Conservation (phyloP, 2,329 filamentous ascomycete species). For the Lachnellula occidentalis region DNA sequence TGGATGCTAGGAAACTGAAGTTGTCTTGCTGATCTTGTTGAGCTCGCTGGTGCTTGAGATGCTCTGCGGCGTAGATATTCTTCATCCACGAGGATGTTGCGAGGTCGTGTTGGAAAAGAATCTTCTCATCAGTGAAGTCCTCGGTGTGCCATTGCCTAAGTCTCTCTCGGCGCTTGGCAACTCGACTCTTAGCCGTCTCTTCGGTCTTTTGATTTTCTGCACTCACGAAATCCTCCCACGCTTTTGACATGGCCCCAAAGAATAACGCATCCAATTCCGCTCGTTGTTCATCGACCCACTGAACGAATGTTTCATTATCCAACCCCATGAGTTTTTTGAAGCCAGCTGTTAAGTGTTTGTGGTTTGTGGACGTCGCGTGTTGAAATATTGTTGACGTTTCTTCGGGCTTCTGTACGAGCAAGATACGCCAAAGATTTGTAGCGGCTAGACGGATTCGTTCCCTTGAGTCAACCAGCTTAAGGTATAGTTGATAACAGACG, state of each 20-base stretch:
- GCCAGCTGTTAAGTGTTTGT: constrained; percentile 64
- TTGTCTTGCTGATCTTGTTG: constrained; percentile 94
- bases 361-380: constrained; percentile 64
- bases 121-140: constrained; percentile 61
- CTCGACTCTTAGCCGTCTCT: constrained; percentile 64
- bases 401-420: constrained; percentile 87
- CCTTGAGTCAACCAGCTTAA: constrained; percentile 71
- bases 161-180: constrained; percentile 73
- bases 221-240: constrained; percentile 83
- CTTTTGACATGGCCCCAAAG: constrained; percentile 70
- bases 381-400: constrained; percentile 71
- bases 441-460: constrained; percentile 66
- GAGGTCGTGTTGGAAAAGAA: constrained; percentile 75
- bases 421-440: constrained; percentile 81
- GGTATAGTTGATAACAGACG: constrained; percentile 89
- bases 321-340: constrained; percentile 82
- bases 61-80: constrained; percentile 89
- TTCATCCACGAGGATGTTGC: constrained; percentile 89
- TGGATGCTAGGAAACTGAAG: constrained; percentile 66
- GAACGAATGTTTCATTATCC: constrained; percentile 81
- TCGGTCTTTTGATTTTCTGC: constrained; percentile 76
- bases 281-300: constrained; percentile 81
- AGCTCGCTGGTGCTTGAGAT: constrained; percentile 82
- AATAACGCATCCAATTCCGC: constrained; percentile 76
- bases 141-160: constrained; percentile 75